A percentile compares a stretch with the other conserved stretches of the same genome.
phyloP scores from a whole-genome alignment of 148 eudicot genomes.

The Silene conica region DNA sequence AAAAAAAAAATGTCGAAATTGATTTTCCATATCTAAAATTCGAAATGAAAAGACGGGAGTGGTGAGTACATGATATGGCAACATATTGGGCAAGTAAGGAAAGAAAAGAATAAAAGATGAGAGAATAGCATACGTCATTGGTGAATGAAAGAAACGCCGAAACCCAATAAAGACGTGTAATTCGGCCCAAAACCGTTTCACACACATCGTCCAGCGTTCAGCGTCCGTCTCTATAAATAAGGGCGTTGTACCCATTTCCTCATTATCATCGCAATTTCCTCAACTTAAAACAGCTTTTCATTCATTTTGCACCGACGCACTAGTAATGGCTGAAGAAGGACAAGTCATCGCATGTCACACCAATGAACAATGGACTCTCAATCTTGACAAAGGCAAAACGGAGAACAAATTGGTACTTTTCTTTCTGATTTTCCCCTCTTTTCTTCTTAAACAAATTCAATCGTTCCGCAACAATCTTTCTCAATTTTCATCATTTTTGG shows the following conservation, averaged over 20 bases:
- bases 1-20: too few relatives aligned
- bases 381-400: conserved; percentile 23
- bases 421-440: not conserved
- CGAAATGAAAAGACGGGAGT: too few relatives aligned
- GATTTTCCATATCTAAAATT: too few relatives aligned
- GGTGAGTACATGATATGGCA: too few relatives aligned
- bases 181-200: not conserved
- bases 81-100: too few relatives aligned
- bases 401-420: conserved; percentile 41
- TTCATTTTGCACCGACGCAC: too few relatives aligned
- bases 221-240: not conserved
- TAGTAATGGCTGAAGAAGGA: conserved; percentile 21
- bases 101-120: too few relatives aligned
- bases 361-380: conserved; percentile 40
- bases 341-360: conserved; percentile 41
- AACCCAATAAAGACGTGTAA: not conserved
- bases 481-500: too few relatives aligned
- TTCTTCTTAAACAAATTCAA: too few relatives aligned
- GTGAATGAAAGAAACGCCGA: not conserved
- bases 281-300: not conserved
- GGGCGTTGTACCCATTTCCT: not conserved
- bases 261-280: not conserved
- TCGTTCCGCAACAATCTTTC: too few relatives aligned
- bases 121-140: not conserved
- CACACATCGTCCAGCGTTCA: not conserved